These are phyloP conservation scores for Quercus tomentella DNA, from an alignment of 331 rosid species.

Conservation along the genomic window DNA sequence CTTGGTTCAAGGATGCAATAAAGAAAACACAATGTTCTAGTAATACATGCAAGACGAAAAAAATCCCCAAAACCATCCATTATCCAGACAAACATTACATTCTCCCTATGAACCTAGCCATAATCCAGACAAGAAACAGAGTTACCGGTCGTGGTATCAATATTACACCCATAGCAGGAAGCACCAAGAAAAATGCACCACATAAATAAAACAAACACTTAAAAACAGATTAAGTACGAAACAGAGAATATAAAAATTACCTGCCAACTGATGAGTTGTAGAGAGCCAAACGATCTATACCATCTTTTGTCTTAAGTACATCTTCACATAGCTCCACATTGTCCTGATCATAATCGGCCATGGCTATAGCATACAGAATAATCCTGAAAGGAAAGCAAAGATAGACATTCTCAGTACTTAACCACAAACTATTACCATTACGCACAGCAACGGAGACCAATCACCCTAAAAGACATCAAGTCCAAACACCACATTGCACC, in stretches of 20 bases:
- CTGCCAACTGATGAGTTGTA: conserved; percentile 85
- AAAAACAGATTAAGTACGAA: background rate
- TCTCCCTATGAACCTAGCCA: too few relatives aligned
- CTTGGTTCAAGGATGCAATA: too few relatives aligned
- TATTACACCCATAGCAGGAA: too few relatives aligned
- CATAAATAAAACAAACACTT: background rate
- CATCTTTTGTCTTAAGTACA: conserved; percentile 66
- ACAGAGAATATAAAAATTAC: conserved; percentile 31
- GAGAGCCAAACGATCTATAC: conserved; percentile 67
- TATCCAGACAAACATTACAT: too few relatives aligned
- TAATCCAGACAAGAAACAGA: too few relatives aligned
- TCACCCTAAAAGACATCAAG: too few relatives aligned
- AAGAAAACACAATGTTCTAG: too few relatives aligned
- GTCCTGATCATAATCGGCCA: conserved; percentile 75
- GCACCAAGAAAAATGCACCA: too few relatives aligned
- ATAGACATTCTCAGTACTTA: background rate
- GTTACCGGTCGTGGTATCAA: background rate
- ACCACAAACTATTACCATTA: background rate
- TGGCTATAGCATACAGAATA: conserved; percentile 76
- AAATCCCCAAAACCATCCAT: too few relatives aligned
- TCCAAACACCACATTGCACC: too few relatives aligned
- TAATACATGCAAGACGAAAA: too few relatives aligned
- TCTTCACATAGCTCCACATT: conserved; percentile 41
- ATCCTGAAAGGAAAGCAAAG: conserved; percentile 50
- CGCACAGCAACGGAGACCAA: too few relatives aligned